These are phyloP conservation scores for Candida patagonica DNA, from an alignment of 805 yeast species.

Conservation along the genomic window DNA sequence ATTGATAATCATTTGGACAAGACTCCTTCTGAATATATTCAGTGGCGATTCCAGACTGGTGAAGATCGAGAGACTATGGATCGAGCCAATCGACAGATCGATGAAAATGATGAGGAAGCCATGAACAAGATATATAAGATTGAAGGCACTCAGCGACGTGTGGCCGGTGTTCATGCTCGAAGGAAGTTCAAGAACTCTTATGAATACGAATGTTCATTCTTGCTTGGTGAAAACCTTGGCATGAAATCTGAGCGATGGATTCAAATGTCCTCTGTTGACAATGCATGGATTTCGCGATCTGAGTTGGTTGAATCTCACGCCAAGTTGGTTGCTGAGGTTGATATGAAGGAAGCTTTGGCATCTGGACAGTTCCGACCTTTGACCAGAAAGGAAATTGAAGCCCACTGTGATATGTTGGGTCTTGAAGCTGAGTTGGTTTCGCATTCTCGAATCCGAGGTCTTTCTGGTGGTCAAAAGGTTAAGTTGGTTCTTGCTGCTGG, in stretches of 20 bases:
- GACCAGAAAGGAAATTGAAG: constrained; percentile 99
- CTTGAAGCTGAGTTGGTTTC: constrained; percentile 98
- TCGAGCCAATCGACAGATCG: constrained; percentile 98
- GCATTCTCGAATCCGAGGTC: constrained; percentile 99
- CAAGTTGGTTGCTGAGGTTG: constrained; percentile 99
- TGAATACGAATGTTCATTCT: constrained; percentile 98
- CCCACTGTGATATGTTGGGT: constrained; percentile 97
- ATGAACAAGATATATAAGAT: constrained; percentile 99
- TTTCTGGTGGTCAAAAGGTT: constrained; percentile 99
- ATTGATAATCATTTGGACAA: constrained; percentile 97
- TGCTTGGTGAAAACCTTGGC: constrained; percentile 97
- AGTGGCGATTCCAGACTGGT: constrained; percentile 99
- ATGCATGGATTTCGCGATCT: constrained; percentile 99
- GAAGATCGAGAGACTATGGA: constrained; percentile 99
- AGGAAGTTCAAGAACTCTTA: constrained; percentile 99
- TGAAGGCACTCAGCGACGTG: constrained; percentile 98
- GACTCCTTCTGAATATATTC: constrained; percentile 99
- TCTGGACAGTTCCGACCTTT: constrained; percentile 99
- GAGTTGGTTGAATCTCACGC: constrained; percentile 94
- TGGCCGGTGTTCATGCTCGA: constrained; percentile 88
- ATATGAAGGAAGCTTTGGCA: constrained; percentile 99
- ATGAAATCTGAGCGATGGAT: constrained; percentile 99
- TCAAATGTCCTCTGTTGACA: constrained; percentile 99
- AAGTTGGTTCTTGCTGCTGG: constrained; percentile 99
- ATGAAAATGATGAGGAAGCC: constrained; percentile 92